Base-by-base conservation (phyloP, 164 flowering plant genomes). In the Kalanchoe fedtschenkoi region DNA sequence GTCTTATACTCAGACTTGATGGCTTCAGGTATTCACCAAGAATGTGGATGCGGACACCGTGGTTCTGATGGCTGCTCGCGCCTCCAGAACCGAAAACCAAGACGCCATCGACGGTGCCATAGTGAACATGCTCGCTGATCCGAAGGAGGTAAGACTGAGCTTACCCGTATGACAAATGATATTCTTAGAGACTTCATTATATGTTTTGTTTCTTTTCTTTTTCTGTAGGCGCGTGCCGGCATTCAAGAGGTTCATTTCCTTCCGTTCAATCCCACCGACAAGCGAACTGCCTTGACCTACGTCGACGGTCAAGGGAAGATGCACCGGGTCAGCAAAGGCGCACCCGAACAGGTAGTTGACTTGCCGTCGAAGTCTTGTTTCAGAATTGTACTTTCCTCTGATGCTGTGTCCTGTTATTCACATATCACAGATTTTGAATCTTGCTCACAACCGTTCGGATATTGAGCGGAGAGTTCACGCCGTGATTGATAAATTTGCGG, bases 61-160 rank as follows among this genome's bases (percentile, higher is more conserved):
- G 64, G 78, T 88, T 65, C 69, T 88, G 64, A 83, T 88, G 91
- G 95, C 95, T n/a, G 95, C 95, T 58, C 79, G 83, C 61, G 95
- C 95, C 21, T 85, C 95, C 2, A 66, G 95, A 60, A 56, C 60
- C 1, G 95, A 88, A 70, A 88, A 88, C 67, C 95, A 88, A 64
- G 95, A 88, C 69, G 91, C 95, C 0, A 88, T 88, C 15, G 91
- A 88, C 63, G 41, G 80, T 70, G 91, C 95, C 51, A 88, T 85
- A 59, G 91, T 88, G 65, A 83, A 84, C 38, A 82, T 81, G 89
- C 71, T 88, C 32, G 95, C 86, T 68, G 91, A 87, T 71, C 91
- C 95, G 3, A 81, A 83, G 69, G 95, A 87, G 86, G 95, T 83
- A 66, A 30, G 6, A 3, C 17, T 51, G 26, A 10, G 21, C n/a